Evolutionary conservation across 2,329 filamentous ascomycete species (phyloP).

Genomic region (Sporothrix brasiliensis): DNA sequence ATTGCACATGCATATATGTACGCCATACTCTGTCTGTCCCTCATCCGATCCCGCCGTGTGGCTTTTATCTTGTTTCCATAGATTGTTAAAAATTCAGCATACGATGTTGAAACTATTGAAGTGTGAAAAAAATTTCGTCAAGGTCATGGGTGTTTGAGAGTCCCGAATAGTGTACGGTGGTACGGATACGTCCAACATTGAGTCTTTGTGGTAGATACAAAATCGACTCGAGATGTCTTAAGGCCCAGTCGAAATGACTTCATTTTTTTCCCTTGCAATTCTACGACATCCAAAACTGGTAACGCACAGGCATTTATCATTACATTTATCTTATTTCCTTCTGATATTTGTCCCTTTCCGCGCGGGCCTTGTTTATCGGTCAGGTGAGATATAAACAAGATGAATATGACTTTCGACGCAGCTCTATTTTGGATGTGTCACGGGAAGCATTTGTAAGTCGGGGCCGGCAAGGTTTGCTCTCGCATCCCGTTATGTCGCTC

Average conservation of each 20-base stretch:
- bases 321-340: neutral
- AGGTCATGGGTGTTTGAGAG: neutral
- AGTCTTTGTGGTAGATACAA: too few species aligned
- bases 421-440: neutral
- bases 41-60: neutral
- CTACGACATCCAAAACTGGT: neutral
- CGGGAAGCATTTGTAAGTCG: neutral
- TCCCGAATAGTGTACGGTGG: slow-evolving; percentile 2
- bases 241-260: neutral
- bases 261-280: neutral
- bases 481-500: neutral
- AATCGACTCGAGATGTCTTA: too few species aligned
- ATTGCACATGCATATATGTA: slow-evolving; percentile 3
- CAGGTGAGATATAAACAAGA: neutral
- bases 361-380: neutral
- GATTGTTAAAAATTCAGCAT: too few species aligned
- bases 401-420: neutral
- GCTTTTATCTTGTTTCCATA: neutral
- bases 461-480: neutral
- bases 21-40: neutral
- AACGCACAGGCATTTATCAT: neutral
- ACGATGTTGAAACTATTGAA: neutral
- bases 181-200: neutral
- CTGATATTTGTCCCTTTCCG: neutral
- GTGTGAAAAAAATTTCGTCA: neutral